Percentiles rank a stretch among this genome's conserved stretches.
Evolutionary conservation across 2,329 filamentous ascomycete species (phyloP).

Genomic region (Trichocomaceae sp.): DNA sequence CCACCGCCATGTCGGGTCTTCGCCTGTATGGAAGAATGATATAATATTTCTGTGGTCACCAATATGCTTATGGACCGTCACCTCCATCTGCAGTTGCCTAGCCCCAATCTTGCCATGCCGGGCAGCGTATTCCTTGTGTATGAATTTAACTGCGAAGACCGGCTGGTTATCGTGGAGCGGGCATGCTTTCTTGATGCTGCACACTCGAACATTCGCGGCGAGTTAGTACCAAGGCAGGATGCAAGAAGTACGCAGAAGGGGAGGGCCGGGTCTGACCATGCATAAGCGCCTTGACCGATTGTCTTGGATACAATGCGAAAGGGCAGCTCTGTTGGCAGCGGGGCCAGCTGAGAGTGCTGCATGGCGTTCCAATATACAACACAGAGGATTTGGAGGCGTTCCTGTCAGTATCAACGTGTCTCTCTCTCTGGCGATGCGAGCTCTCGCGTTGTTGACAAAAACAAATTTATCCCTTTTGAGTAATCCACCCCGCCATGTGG

Average conservation of each 20-base stretch:
- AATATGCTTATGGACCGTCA: slow-evolving; percentile 80
- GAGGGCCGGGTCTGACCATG: slow-evolving; percentile 60
- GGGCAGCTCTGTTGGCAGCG: slow-evolving; percentile 74
- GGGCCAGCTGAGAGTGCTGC: slow-evolving; percentile 79
- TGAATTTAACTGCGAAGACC: slow-evolving; percentile 95
- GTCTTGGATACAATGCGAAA: slow-evolving; percentile 95
- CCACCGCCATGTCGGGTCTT: slow-evolving; percentile 86
- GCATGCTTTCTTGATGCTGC: slow-evolving; percentile 85
- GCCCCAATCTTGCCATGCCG: slow-evolving; percentile 80
- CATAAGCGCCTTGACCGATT: slow-evolving; percentile 93
- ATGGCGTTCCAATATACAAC: slow-evolving; percentile 28
- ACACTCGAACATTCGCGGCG: neutral
- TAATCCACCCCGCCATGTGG: slow-evolving; percentile 18
- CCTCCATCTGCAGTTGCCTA: slow-evolving; percentile 88
- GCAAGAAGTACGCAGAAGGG: neutral
- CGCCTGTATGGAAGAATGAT: slow-evolving; percentile 79
- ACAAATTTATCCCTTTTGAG: slow-evolving; percentile 34
- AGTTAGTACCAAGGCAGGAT: neutral
- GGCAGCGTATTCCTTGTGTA: slow-evolving; percentile 92
- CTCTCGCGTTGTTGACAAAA: slow-evolving; percentile 10
- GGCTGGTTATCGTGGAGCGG: slow-evolving; percentile 63
- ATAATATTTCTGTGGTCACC: slow-evolving; percentile 91
- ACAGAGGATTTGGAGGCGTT: neutral
- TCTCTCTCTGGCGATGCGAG: neutral
- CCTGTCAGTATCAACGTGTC: neutral